Base-by-base conservation (phyloP, 164 flowering plant genomes). In the Aristolochia fimbriata region DNA sequence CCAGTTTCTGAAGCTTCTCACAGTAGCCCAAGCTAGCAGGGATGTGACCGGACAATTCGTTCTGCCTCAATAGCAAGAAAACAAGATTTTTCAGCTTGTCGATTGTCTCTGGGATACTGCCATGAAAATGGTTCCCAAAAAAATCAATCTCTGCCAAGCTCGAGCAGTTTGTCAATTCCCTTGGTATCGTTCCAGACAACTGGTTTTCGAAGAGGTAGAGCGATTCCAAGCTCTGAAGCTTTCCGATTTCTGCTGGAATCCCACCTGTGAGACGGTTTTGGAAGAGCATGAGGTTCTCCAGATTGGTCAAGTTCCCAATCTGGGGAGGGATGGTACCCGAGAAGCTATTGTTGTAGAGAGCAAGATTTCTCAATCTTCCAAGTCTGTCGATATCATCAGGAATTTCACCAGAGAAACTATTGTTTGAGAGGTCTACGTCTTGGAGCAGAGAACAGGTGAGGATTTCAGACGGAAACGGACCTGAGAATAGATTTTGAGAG, bases 1-100 rank as follows among this genome's bases (percentile, higher is more conserved):
- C 82, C 73, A 93, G 58, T 8, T 59, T 22, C 70, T 79, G 83
- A 50, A 93, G 91, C 63, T 72, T 83, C 57, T 47, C 79, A 75
- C 97, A 93, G 71, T 81, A 74, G 51, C 97, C 91, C 66, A 93
- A 66, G 65, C 88, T 83, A 20, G 91, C 76, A 5, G 98, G 98
- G 31, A 92, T 82, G 2, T 84, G 72, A 51, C 98, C 97, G 0
- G 86, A 74, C 47, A 89, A 65, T 21, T 80, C 87, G 62, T 92
- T 92, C 76, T 87, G 87, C 77, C 95, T 81, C 72, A 92, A 69
- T 2, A 82, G 87, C 70, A 93, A 90, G 30, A 84, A 10, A 51
- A 69, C 76, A 1, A 92, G 78, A 69, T 82, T 75, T 65, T 82
- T 78, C 12, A 92, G 91, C 68, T 77, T 86, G 60, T 94, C 96